Evolutionary conservation across 805 yeast genomes (phyloP).

Genomic region (Komagataella ulmi): DNA sequence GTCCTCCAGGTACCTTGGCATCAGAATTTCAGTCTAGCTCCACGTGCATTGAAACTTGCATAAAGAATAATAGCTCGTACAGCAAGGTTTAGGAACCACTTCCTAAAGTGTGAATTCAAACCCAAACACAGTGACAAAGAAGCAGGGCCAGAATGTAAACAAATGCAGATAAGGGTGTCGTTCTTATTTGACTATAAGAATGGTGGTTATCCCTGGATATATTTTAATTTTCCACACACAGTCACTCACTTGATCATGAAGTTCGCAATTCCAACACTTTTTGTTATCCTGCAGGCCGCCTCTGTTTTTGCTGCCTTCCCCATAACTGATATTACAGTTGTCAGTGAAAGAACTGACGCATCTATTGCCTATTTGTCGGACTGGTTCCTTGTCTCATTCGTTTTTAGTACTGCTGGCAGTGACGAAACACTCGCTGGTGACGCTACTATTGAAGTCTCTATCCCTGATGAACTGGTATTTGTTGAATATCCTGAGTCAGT

Average conservation of each 20-base stretch:
- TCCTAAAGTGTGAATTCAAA: not conserved
- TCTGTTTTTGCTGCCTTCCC: not conserved
- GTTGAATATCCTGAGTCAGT: not conserved
- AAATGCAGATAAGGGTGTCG: not conserved
- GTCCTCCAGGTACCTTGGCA: not conserved
- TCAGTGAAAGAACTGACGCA: not conserved
- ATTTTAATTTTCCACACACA: not conserved
- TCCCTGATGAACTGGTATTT: not conserved
- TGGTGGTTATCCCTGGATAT: not conserved
- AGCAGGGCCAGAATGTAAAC: not conserved
- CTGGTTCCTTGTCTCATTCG: not conserved
- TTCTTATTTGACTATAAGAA: not conserved
- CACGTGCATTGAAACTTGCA: not conserved
- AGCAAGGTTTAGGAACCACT: not conserved
- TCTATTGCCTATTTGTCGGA: not conserved
- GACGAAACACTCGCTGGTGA: not conserved
- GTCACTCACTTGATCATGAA: not conserved
- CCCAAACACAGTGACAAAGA: not conserved
- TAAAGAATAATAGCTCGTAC: not conserved
- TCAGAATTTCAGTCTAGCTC: not conserved
- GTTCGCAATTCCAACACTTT: not conserved
- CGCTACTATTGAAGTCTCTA: not conserved
- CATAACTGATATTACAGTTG: not conserved
- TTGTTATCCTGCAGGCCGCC: not conserved
- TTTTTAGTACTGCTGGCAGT: not conserved